Base-by-base conservation (phyloP, 2,329 filamentous ascomycete genomes). In the Arthrobotrys musiformis region DNA sequence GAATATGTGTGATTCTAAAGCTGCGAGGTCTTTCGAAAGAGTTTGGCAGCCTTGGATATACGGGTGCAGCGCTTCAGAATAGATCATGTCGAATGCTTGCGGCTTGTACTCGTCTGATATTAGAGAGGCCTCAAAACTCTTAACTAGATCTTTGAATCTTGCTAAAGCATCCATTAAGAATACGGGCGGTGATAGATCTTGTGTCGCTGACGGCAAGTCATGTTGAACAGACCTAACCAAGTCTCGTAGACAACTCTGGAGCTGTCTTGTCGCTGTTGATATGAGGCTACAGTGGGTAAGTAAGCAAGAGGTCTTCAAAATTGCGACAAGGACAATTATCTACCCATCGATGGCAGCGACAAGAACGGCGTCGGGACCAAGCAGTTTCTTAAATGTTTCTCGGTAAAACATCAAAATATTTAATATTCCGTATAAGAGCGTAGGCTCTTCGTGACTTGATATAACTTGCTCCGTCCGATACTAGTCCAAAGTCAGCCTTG, bases 351-450 rank as follows among this genome's bases (percentile, higher is more conserved):
- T 88, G 1, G 90, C 87, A 2, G 91, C 90, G 0, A 94, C 86
- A 0, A 97, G 86, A 7, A 88, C 86, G 0, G 93, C 92, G 9
- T 90, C 86, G 1, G 86, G 81, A 1, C 92, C 91, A 0, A 98
- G 86, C 0, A 98, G 86, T 80, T 91, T 94, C 15, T 89, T 85
- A 82, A 98, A 97, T 0, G 94, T 97, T 78, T 89, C 87, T 30
- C 89, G 90, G 84, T 99, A 99, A 84, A 99, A 99, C 44, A 89
- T 90, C 46, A 98, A 87, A 0, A 99, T 86, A 80, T 97, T 97
- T 9, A 93, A 90, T 44, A 98, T 89, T 82, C 93, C 95, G 85
- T 97, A 99, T 35, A 93, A 91, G 58, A 93, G 86, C 19, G 96
- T 92, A 0, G 91, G 91, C 74, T 98, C 94, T 80, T 97, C 94